Percentiles rank a stretch among this genome's conserved stretches.
phyloP scores from a whole-genome alignment of 2,329 filamentous ascomycete species.

The Xylaria sp. region DNA sequence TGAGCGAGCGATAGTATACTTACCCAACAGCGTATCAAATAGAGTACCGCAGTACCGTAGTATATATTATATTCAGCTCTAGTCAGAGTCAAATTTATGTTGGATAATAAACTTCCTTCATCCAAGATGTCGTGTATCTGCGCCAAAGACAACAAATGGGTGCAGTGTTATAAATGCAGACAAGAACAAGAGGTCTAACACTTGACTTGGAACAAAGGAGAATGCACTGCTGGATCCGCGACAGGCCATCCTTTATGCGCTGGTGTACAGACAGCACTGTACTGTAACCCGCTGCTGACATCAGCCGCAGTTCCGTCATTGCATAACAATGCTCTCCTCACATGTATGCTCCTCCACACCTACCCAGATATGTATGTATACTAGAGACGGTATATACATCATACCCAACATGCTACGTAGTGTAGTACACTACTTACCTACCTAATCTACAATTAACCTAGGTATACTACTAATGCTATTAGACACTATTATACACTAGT shows the following conservation, averaged over 20 bases:
- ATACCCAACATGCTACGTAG: not conserved
- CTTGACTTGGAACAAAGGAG: constrained; percentile 3
- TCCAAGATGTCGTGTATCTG: not conserved
- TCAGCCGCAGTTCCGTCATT: constrained; percentile 28
- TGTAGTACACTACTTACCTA: not conserved
- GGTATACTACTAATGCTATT: not conserved
- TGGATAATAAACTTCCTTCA: not conserved
- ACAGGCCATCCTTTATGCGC: constrained; percentile 6
- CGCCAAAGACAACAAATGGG: not conserved
- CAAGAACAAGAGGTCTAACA: not conserved
- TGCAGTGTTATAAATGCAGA: not conserved
- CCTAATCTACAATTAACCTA: not conserved
- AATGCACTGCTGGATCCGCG: not conserved
- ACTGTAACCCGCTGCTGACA: constrained; percentile 29
- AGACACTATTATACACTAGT: too few relatives aligned
- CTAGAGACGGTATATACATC: not conserved
- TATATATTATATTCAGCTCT: not conserved
- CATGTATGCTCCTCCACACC: not conserved
- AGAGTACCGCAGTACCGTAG: not conserved
- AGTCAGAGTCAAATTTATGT: not conserved
- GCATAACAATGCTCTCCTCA: not conserved
- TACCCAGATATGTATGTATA: not conserved
- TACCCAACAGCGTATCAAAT: not conserved
- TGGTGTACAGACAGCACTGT: constrained; percentile 8
- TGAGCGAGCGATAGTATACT: not conserved